Base-by-base conservation (phyloP, 441 rosid species). In the Geranium incanum region DNA sequence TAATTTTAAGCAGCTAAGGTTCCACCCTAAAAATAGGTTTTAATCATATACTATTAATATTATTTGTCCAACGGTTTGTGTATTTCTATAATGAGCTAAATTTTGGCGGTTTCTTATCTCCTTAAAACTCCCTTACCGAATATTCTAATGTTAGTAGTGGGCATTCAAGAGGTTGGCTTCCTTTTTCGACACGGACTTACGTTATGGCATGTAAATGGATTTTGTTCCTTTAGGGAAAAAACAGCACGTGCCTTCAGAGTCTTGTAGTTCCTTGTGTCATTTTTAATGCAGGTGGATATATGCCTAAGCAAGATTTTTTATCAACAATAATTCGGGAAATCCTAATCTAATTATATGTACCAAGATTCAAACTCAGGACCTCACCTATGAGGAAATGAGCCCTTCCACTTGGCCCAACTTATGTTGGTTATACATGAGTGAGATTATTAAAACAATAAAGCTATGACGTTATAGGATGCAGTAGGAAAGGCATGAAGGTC, bases 21-120 rank as follows among this genome's bases (percentile, higher is more conserved):
- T 63, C 66, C 15, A n/a, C 59, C 28, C 66, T 63, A 63, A 63
- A 63, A 63, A 23, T 63, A 50, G 55, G 59, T 50, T 50, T 50
- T 50, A 13, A n/a, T 50, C 59, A n/a, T 18, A 13, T 50, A 16
- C 59, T 50, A 50, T 50, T 50, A 28, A 50, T 50, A 50, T 50
- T 50, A 50, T 50, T n/a, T 50, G 18, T 63, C 15, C 7, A 60
- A 23, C 38, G 21, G 21, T 21, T 63, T 63, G 23, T 63, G 6
- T 63, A 33, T 21, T 63, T 63, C 66, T 12, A 15, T 63, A 23
- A 33, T 9, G n/a, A 9, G 16, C n/a, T 63, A 63, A 63, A 23
- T 63, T 62, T 63, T 63, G 66, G 33, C 37, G 66, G 66, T 63
- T 63, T 63, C 16, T 63, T 63, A 23, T 63, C 66, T 23, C 66